A percentile compares a stretch with the other conserved stretches of the same genome.
Evolutionary conservation across 768 basidiomycete genomes (phyloP).

Genomic region (Lyophyllum semitale): DNA sequence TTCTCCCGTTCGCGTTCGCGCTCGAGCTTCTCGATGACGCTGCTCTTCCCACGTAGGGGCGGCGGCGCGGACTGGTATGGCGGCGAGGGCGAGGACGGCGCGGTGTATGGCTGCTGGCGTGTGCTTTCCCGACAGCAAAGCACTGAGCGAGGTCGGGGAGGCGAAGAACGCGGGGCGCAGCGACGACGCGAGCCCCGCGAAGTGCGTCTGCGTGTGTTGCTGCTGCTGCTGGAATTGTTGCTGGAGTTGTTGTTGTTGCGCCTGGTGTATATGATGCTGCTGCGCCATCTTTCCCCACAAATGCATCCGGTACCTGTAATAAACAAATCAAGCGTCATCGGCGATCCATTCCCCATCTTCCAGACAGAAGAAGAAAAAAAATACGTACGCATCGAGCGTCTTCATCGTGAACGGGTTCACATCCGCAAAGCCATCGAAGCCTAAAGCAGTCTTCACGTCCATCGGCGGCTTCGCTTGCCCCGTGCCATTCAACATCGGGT

Average conservation of each 20-base stretch:
- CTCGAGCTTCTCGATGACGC: constrained; percentile 29
- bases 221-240: no score
- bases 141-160: constrained; percentile 29
- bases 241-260: no score
- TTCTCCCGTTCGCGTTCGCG: no score
- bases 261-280: no score
- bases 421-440: no score
- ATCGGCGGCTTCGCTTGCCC: constrained; percentile 7
- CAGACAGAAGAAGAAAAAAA: background rate
- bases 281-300: no score
- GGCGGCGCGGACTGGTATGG: constrained; percentile 38
- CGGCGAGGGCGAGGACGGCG: constrained; percentile 16
- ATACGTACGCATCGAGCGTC: constrained; percentile 73
- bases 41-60: constrained; percentile 31
- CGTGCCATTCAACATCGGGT: no score
- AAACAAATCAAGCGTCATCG: constrained; percentile 3
- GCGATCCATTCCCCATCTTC: no score
- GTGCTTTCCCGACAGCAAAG: constrained; percentile 51
- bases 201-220: constrained; percentile 32
- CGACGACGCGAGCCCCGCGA: constrained; percentile 39
- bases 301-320: constrained; percentile 76
- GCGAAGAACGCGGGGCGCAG: constrained; percentile 38
- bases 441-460: constrained; percentile 22
- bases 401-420: no score
- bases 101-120: constrained; percentile 16